These are phyloP conservation scores for Trametes villosa DNA, from an alignment of 768 basidiomycete species.

Conservation along the genomic window DNA sequence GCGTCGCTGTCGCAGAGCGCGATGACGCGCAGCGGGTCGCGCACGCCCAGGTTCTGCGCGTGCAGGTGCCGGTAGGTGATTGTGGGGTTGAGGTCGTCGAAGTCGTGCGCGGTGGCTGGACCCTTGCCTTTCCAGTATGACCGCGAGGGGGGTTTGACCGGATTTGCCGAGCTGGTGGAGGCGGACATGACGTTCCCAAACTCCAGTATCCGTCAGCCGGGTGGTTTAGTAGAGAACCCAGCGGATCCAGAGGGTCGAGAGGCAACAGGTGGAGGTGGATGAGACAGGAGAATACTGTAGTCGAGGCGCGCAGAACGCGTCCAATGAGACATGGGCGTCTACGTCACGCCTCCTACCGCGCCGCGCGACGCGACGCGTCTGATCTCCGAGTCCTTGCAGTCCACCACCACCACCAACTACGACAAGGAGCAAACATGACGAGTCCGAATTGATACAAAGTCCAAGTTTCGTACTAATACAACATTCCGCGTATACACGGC, in stretches of 20 bases:
- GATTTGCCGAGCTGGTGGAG: not conserved
- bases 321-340: no score
- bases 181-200: not conserved
- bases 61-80: slow-evolving; percentile 84
- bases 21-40: slow-evolving; percentile 80
- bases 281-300: no score
- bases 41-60: slow-evolving; percentile 66
- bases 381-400: no score
- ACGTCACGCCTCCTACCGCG: no score
- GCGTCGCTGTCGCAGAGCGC: slow-evolving; percentile 93
- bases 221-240: no score
- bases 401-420: no score
- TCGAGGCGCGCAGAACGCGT: no score
- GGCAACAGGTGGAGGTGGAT: no score
- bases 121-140: slow-evolving; percentile 59
- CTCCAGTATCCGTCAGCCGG: not conserved
- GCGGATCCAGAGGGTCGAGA: no score
- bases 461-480: slow-evolving; percentile 4
- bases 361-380: no score
- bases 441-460: not conserved
- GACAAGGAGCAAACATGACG: not conserved
- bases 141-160: slow-evolving; percentile 6
- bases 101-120: slow-evolving; percentile 49
- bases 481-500: not conserved
- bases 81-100: slow-evolving; percentile 61